These are phyloP conservation scores for Oehlia diaphana DNA, from an alignment of 192 early-diverging fungal species.

Conservation along the genomic window DNA sequence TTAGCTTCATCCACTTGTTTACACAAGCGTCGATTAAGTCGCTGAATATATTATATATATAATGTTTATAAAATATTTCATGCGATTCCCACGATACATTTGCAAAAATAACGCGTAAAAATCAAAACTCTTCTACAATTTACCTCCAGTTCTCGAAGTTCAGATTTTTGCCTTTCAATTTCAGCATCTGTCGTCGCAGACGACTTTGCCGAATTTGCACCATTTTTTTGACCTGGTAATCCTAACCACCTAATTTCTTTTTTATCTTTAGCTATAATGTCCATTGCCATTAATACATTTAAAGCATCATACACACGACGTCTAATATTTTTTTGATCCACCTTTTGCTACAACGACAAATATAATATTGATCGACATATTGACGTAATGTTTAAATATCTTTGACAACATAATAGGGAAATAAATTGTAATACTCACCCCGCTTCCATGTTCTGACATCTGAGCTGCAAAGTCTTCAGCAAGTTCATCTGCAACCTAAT, in stretches of 20 bases:
- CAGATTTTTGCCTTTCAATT: conserved; percentile 28
- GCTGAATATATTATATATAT: not conserved
- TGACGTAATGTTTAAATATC: too few species aligned
- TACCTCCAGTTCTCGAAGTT: conserved; percentile 25
- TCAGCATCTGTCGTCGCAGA: conserved; percentile 26
- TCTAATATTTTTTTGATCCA: conserved; percentile 65
- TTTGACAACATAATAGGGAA: too few species aligned
- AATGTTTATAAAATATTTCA: not conserved
- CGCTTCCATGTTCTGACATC: conserved; percentile 2
- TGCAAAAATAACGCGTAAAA: not conserved
- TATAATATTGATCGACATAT: not conserved
- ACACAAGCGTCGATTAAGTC: conserved; percentile 1
- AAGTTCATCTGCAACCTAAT: conserved; percentile 57
- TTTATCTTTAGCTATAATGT: conserved; percentile 62
- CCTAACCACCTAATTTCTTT: conserved; percentile 69
- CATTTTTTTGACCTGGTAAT: conserved; percentile 41
- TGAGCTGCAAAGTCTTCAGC: conserved; percentile 40
- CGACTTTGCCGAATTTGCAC: not conserved
- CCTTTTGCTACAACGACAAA: conserved; percentile 29
- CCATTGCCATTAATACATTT: conserved; percentile 66
- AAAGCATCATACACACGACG: conserved; percentile 73
- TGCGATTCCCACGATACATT: not conserved
- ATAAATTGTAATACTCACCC: not conserved
- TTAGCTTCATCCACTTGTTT: conserved; percentile 4
- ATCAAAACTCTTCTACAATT: not conserved